These are phyloP conservation scores for Serendipita sp. DNA, from an alignment of 768 basidiomycete species.

Conservation along the genomic window DNA sequence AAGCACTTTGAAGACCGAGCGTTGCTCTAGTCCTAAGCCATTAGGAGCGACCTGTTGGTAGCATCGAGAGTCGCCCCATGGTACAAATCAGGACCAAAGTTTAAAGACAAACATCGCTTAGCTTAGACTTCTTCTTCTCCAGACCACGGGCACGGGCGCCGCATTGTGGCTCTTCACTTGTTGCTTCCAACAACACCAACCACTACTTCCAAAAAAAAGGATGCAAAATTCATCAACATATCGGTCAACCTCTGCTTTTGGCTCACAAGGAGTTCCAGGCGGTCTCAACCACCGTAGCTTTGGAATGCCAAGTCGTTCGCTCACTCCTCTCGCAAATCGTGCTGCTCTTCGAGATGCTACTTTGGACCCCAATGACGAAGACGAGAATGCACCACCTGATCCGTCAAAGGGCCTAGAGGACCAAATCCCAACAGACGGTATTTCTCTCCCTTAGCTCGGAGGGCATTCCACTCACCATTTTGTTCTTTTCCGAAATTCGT, in stretches of 20 bases:
- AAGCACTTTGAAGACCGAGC: not conserved
- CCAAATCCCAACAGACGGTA: not conserved
- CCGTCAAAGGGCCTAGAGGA: conserved; percentile 1
- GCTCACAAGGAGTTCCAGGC: not conserved
- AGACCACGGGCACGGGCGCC: not conserved
- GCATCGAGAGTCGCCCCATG: not conserved
- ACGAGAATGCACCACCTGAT: conserved; percentile 1
- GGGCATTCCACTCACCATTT: too few relatives aligned
- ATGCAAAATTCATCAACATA: not conserved
- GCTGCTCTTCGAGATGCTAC: not conserved
- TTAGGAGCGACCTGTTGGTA: not conserved
- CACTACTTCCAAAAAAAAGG: not conserved
- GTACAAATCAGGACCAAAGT: not conserved
- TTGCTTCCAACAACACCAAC: too few relatives aligned
- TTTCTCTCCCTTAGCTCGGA: too few relatives aligned
- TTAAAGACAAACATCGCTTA: not conserved
- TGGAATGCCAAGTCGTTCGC: not conserved
- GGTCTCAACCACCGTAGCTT: not conserved
- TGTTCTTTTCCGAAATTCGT: too few relatives aligned
- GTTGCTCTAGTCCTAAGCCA: not conserved
- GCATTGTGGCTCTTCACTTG: too few relatives aligned
- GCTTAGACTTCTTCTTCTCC: too few relatives aligned
- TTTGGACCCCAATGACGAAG: not conserved
- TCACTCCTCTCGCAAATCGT: not conserved
- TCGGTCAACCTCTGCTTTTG: not conserved